Evolutionary conservation across 2,329 filamentous ascomycete genomes (phyloP), one percentile per base, ranked within the genome.

Genomic region (Lachnellula subtilissima): DNA sequence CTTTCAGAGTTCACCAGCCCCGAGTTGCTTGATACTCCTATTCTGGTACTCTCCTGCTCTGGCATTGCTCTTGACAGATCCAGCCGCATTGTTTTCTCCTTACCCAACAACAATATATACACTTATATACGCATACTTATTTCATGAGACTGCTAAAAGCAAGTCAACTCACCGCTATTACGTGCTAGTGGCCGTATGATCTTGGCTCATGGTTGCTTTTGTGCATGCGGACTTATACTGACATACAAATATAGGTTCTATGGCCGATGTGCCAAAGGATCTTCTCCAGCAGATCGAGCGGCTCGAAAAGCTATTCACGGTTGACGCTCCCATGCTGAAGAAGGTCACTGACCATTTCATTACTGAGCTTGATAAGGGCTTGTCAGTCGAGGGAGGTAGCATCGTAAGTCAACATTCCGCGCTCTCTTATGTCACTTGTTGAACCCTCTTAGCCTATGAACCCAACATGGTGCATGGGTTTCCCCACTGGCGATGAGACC

Each of bases 381-480:
- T 97, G 53, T 88, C 82, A 53, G 87, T 91, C 56, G 87, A 96
- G 74, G 93, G 93, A 60, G 92, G 91, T 58, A 95, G 87, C 72
- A 97, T 99, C 73, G 91, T 96, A 74, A 80, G 89, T 79, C 23
- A 19, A 36, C 25, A 15, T 48, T 22, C 28, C 11, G 17, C 47
- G 17, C 32, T 35, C 52, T n/a, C 15, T 42, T 47, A 55, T 19
- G 11, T 45, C 42, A 19, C 5, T 45, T 22, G 2, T 63, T 62
- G 60, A 65, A 55, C n/a, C 37, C 46, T 55, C 43, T 47, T 65
- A 96, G 90, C 92, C 93, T 58, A 97, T 97, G 93, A 97, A 97
- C 76, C 89, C 93, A 57, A 96, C 92, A 54, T 97, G 93, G 93
- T 91, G 95, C 61, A 91, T 96, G 85, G 83, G 83, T 48, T 91